These are phyloP conservation scores for Carex littledalei DNA, from an alignment of 176 grass and related monocot species.

Conservation along the genomic window DNA sequence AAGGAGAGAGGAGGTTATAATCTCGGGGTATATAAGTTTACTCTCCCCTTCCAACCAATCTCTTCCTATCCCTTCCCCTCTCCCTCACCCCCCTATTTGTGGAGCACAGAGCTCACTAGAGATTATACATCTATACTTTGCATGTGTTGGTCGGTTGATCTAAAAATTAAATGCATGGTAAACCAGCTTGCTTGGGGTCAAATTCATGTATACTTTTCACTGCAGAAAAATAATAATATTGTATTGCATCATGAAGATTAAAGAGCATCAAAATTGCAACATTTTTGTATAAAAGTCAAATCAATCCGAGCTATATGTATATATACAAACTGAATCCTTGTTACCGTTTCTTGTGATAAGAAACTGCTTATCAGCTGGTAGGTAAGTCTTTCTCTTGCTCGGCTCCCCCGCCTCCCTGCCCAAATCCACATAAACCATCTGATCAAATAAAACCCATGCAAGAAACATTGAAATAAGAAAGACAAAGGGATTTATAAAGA, in stretches of 20 bases:
- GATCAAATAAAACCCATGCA: neutral
- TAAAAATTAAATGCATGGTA: neutral
- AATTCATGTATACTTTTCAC: neutral
- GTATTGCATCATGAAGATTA: neutral
- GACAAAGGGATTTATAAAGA: neutral
- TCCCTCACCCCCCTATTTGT: no score
- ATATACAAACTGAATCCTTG: neutral
- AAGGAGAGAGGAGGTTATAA: no score
- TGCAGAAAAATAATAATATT: neutral
- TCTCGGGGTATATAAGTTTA: no score
- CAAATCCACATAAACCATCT: constrained; percentile 33
- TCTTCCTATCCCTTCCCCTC: no score
- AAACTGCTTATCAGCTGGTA: constrained; percentile 78
- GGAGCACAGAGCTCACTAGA: neutral
- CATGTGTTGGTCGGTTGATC: neutral
- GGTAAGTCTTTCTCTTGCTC: constrained; percentile 69
- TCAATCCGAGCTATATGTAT: neutral
- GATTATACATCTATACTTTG: neutral
- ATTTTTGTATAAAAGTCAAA: neutral
- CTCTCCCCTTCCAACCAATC: no score
- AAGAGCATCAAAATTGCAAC: neutral
- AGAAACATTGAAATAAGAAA: neutral
- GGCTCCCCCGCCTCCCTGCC: constrained; percentile 78
- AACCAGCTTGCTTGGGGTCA: neutral
- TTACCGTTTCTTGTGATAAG: constrained; percentile 93